Evolutionary conservation across 257 asterid genomes (phyloP), one percentile per base, ranked within the genome.

Genomic region (Penstemon newberryi): DNA sequence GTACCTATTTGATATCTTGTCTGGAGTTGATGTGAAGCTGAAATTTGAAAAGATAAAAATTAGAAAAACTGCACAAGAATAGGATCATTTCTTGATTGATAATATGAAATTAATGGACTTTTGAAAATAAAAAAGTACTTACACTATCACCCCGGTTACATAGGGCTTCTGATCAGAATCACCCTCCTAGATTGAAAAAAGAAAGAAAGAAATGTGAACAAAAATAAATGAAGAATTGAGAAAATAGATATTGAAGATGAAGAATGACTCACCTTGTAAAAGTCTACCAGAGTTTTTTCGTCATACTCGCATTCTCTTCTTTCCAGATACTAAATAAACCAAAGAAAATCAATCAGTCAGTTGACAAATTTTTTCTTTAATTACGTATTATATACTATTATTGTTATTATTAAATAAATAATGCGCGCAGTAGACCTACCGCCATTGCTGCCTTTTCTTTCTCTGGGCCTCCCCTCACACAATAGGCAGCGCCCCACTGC

Each of bases 401-500:
- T 11, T 18, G 42, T 45, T 15, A 8, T 8, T 5, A 18, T 38
- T 50, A 44, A 55, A 64, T 18, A 15, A 36, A 5, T 36, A 13
- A 36, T 43, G 55, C 18, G 18, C 18, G 33, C 13, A 65, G 18
- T 1, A 1, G 6, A 15, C 43, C 71, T 83, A 89, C 98, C 91
- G 80, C 87, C 91, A 93, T 90, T 54, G 95, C 95, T 43, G 87
- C 86, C 70, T 78, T 83, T 66, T 92, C 98, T 70, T 75, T 87
- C 69, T 86, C 96, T 6, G 85, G 82, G 40, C 96, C 96, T 59
- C 98, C 98, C 65, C 95, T 76, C 57, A 92, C 80, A 45, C 96
- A 87, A 70, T 81, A 92, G 49, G 89, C 98, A 72, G 96, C 91
- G 56, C 98, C 98, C 98, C 99, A 93, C 98, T 93, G 81, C 12